Conservation (phyloP, 306 rosid species). For the Vigna radiata region DNA sequence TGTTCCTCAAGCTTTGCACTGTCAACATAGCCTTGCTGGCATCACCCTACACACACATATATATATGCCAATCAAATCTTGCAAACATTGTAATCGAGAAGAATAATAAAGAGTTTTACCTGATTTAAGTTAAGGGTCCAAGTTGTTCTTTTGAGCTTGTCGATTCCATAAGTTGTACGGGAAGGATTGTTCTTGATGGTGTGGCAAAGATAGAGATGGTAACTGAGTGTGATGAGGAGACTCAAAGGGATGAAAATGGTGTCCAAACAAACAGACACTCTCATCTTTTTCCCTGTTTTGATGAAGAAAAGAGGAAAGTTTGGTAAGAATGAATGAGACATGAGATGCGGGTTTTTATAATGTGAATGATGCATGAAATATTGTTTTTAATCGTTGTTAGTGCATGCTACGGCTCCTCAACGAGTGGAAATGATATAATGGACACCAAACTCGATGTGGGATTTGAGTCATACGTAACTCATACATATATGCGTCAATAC, state of each 20-base stretch:
- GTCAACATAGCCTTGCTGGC: slow-evolving; percentile 63
- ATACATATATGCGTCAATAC: slow-evolving; percentile 6
- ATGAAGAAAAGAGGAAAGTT: slow-evolving; percentile 22
- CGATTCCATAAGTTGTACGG: slow-evolving; percentile 63
- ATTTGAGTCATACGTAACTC: slow-evolving; percentile 45
- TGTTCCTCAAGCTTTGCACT: slow-evolving; percentile 81
- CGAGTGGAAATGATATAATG: slow-evolving; percentile 57
- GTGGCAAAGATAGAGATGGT: slow-evolving; percentile 77
- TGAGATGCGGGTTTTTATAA: slow-evolving; percentile 41
- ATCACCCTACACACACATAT: slow-evolving; percentile 54
- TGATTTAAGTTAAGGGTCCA: slow-evolving; percentile 62
- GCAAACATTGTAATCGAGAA: neutral
- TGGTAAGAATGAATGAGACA: neutral
- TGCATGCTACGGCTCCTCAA: slow-evolving; percentile 16
- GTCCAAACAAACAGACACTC: slow-evolving; percentile 56
- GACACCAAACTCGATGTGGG: slow-evolving; percentile 50
- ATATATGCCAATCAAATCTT: neutral
- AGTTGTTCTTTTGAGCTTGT: slow-evolving; percentile 54
- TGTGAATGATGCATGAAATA: slow-evolving; percentile 30
- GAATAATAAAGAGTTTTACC: slow-evolving; percentile 36
- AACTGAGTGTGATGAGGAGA: slow-evolving; percentile 60
- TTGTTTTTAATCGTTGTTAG: slow-evolving; percentile 35
- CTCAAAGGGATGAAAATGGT: slow-evolving; percentile 69
- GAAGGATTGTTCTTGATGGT: slow-evolving; percentile 69
- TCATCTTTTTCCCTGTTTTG: slow-evolving; percentile 47